These are phyloP conservation scores for Quillaja saponaria DNA, from an alignment of 306 rosid species.

Conservation along the genomic window DNA sequence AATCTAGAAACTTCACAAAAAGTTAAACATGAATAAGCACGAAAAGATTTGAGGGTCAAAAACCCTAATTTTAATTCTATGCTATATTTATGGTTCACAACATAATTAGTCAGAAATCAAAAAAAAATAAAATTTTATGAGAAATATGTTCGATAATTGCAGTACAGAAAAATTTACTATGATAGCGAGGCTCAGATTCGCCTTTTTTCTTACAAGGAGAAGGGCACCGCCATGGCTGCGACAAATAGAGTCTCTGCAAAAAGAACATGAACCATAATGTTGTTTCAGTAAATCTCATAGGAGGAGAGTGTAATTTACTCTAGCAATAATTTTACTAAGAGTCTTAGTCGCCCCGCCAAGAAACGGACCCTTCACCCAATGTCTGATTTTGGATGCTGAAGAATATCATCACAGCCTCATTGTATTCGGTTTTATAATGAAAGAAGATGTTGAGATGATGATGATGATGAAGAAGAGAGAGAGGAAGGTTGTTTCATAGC, in stretches of 20 bases:
- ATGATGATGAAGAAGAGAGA: not conserved
- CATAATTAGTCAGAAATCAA: not conserved
- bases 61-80: not conserved
- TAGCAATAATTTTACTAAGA: not conserved
- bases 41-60: too few relatives aligned
- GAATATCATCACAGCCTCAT: constrained; percentile 45
- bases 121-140: too few relatives aligned
- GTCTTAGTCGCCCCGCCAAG: constrained; percentile 44
- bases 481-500: constrained; percentile 4
- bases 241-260: not conserved
- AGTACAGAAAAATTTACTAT: not conserved
- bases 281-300: too few relatives aligned
- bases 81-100: not conserved
- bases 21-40: too few relatives aligned
- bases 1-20: too few relatives aligned
- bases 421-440: not conserved
- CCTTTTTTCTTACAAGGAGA: constrained; percentile 42
- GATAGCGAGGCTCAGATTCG: constrained; percentile 44
- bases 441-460: constrained; percentile 3
- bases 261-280: too few relatives aligned
- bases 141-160: too few relatives aligned
- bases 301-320: too few relatives aligned
- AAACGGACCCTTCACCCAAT: constrained; percentile 10
- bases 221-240: constrained; percentile 39
- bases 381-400: constrained; percentile 14